These are phyloP conservation scores for Venturia aucupariae DNA, from an alignment of 2,329 filamentous ascomycete genomes.

Conservation along the genomic window DNA sequence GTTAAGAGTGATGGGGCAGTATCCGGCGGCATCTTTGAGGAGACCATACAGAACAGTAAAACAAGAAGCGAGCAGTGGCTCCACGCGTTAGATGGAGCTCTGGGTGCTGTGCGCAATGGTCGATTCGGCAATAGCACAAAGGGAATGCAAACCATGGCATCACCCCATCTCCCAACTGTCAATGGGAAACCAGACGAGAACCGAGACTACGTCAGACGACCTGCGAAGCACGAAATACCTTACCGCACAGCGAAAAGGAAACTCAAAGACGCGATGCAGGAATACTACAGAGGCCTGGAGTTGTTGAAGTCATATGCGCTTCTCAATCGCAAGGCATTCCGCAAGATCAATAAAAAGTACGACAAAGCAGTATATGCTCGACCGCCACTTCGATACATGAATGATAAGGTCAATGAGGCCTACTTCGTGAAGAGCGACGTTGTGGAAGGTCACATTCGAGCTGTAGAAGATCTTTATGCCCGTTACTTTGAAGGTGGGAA, in stretches of 20 bases:
- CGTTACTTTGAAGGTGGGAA: slow-evolving; percentile 92
- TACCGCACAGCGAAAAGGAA: slow-evolving; percentile 86
- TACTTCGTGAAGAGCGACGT: slow-evolving; percentile 88
- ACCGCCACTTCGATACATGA: slow-evolving; percentile 72
- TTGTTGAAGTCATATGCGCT: slow-evolving; percentile 85
- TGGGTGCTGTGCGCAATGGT: slow-evolving; percentile 31
- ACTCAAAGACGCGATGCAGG: slow-evolving; percentile 80
- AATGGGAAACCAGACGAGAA: slow-evolving; percentile 15
- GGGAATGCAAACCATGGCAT: slow-evolving; percentile 28
- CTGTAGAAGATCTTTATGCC: slow-evolving; percentile 84
- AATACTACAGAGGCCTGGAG: slow-evolving; percentile 88
- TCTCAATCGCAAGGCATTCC: slow-evolving; percentile 84
- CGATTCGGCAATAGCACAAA: slow-evolving; percentile 48
- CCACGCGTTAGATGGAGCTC: slow-evolving; percentile 34
- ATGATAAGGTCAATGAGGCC: slow-evolving; percentile 80
- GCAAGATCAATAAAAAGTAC: slow-evolving; percentile 98
- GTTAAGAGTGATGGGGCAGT: slow-evolving; percentile 18
- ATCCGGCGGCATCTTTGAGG: slow-evolving; percentile 20
- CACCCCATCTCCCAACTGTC: slow-evolving; percentile 19
- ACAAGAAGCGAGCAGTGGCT: slow-evolving; percentile 23
- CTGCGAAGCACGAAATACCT: slow-evolving; percentile 49
- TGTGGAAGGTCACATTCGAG: slow-evolving; percentile 68
- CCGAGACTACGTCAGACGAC: slow-evolving; percentile 35
- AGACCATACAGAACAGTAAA: slow-evolving; percentile 1
- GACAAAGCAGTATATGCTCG: slow-evolving; percentile 80